Base-by-base conservation (phyloP, 768 basidiomycete species). In the Trametes coccinea region DNA sequence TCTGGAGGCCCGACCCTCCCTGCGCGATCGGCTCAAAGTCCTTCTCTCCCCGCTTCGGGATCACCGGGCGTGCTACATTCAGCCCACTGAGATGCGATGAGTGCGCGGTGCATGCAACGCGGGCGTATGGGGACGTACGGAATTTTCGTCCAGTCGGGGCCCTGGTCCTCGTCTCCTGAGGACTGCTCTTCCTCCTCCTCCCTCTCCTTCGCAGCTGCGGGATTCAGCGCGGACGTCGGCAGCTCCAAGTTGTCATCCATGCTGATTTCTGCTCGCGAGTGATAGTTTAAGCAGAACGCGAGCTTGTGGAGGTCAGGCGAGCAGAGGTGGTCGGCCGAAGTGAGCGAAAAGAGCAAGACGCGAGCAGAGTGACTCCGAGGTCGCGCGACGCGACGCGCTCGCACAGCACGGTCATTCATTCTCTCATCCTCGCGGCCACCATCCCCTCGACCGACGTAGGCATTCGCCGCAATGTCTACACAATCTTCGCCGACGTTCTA, bases 21-120 rank as follows among this genome's bases (percentile, higher is more conserved):
- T 80, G 78, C 53, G 77, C 69, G 66, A 79, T 79, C 1, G 97
- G 97, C 72, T 98, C 96, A 66, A 94, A 98, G 65, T 98, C 95
- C 72, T 99, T 98, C 75, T 98, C 97, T 2, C 97, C 97, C 30
- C 97, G 85, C 73, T 92, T 95, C 5, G 97, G 97, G 53, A 99
- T 95, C 5, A 90, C 79, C 2, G 90, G 90, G 43, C 87, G 82
- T 4, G 74, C 68, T 14, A 67, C 67, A 9, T 67, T 60, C 22
- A 54, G 65, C 47, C 49, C 59, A 37, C 56, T 58, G 27, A 45
- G 46, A 30, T 17, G 10, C n/a, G 16, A 39, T 51, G 22, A 30
- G 37, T 31, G n/a, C 40, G n/a, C 47, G 13, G n/a, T 27, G 47
- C 41, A 51, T 16, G 4, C 22, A 40, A 0, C 30, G 22, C 7